Evolutionary conservation across 2,329 filamentous ascomycete genomes (phyloP).

Genomic region (Aspergillus quadrilineatus): DNA sequence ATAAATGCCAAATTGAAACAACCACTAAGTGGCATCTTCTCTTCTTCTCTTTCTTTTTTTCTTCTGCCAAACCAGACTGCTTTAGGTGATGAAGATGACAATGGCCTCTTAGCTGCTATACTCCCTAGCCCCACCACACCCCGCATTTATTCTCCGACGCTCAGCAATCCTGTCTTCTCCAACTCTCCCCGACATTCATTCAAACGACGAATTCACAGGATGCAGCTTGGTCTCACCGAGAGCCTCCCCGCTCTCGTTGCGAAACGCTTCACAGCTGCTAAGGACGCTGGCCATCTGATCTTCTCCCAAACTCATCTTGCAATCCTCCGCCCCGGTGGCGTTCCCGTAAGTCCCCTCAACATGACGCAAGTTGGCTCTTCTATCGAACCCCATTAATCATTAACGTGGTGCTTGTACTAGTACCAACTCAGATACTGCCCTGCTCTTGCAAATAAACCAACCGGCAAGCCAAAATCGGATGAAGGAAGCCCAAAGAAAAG

Average conservation of each 20-base stretch:
- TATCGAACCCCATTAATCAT: not conserved
- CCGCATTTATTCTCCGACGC: not conserved
- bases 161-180: not conserved
- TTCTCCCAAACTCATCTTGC: constrained; percentile 44
- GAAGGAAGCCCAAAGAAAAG: constrained; percentile 27
- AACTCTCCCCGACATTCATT: not conserved
- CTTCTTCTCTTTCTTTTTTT: not conserved
- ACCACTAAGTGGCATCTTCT: not conserved
- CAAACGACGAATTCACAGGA: constrained; percentile 14
- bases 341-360: constrained; percentile 30
- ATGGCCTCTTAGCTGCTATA: too few relatives aligned
- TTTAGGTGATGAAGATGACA: not conserved
- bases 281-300: constrained; percentile 36
- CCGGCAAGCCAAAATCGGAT: constrained; percentile 25
- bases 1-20: not conserved
- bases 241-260: constrained; percentile 37
- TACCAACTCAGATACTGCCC: constrained; percentile 52
- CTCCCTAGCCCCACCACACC: not conserved
- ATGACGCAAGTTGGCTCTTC: not conserved
- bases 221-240: constrained; percentile 40
- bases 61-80: not conserved
- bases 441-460: constrained; percentile 47
- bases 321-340: constrained; percentile 33
- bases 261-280: constrained; percentile 36
- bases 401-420: constrained; percentile 25